These are phyloP conservation scores for Quercus phellos DNA, from an alignment of 331 rosid genomes.

Conservation along the genomic window DNA sequence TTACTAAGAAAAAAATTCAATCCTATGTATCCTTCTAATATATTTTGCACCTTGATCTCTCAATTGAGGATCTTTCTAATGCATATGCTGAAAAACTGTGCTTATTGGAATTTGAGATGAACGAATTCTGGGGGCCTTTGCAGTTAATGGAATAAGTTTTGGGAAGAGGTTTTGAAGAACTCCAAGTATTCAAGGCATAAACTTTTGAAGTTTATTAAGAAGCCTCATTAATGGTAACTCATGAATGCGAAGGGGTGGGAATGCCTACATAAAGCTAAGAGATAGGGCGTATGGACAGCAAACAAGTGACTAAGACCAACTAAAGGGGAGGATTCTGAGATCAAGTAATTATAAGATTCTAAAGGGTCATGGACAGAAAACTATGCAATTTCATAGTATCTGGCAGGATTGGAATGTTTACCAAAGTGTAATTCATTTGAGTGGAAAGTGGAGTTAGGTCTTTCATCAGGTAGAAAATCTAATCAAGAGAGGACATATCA, in stretches of 20 bases:
- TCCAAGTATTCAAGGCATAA: not conserved
- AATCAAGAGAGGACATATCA: no score
- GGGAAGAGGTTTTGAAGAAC: not conserved
- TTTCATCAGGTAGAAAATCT: no score
- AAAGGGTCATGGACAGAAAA: no score
- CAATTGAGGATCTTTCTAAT: not conserved
- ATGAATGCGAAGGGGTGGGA: not conserved
- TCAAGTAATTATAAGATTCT: no score
- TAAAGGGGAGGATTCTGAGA: no score
- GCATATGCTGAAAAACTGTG: not conserved
- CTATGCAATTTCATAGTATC: no score
- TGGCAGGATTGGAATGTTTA: no score
- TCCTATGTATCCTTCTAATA: not conserved
- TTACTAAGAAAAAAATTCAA: not conserved
- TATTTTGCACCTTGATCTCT: not conserved
- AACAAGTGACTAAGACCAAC: no score
- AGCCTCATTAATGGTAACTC: not conserved
- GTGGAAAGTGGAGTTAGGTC: no score
- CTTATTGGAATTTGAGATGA: not conserved
- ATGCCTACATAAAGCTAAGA: no score
- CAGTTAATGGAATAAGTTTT: not conserved
- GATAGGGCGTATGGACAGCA: no score
- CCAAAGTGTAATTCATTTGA: no score
- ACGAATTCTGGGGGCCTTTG: not conserved
- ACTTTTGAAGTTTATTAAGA: not conserved